A percentile compares a stretch with the other conserved stretches of the same genome.
Conservation (phyloP, 805 yeast species). For the Pichia pseudocactophila region DNA sequence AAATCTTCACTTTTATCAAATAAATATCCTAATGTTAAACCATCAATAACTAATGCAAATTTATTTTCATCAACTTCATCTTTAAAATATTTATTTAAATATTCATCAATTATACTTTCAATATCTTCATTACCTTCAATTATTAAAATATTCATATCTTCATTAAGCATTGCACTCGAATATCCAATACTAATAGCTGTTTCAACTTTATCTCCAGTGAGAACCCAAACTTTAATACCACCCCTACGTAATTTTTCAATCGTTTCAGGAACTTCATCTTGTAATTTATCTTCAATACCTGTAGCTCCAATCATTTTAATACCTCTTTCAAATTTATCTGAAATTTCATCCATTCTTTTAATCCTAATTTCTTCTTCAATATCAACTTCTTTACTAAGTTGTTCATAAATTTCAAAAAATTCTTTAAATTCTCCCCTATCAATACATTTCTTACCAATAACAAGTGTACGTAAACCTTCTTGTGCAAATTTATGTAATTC, state of each 20-base stretch:
- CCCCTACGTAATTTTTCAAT: constrained; percentile 58
- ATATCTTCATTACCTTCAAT: constrained; percentile 29
- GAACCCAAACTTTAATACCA: constrained; percentile 75
- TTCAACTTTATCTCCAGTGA: constrained; percentile 77
- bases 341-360: constrained; percentile 40
- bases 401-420: constrained; percentile 46
- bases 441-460: constrained; percentile 53
- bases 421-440: constrained; percentile 34
- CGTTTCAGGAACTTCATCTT: constrained; percentile 70
- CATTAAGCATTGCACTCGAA: constrained; percentile 62
- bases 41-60: constrained; percentile 62
- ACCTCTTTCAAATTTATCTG: constrained; percentile 50
- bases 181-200: constrained; percentile 81
- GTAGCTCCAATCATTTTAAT: constrained; percentile 64
- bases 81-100: too few relatives aligned
- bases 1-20: constrained; percentile 8
- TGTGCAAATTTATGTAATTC: constrained; percentile 63
- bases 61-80: too few relatives aligned
- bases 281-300: constrained; percentile 73
- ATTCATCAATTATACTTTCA: constrained; percentile 7
- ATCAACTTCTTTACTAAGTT: constrained; percentile 47
- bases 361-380: constrained; percentile 44
- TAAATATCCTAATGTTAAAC: constrained; percentile 43
- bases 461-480: constrained; percentile 71
- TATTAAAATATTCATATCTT: constrained; percentile 59